Conservation (phyloP, 2,329 filamentous ascomycete species). For the Pestalotiopsis sp. region DNA sequence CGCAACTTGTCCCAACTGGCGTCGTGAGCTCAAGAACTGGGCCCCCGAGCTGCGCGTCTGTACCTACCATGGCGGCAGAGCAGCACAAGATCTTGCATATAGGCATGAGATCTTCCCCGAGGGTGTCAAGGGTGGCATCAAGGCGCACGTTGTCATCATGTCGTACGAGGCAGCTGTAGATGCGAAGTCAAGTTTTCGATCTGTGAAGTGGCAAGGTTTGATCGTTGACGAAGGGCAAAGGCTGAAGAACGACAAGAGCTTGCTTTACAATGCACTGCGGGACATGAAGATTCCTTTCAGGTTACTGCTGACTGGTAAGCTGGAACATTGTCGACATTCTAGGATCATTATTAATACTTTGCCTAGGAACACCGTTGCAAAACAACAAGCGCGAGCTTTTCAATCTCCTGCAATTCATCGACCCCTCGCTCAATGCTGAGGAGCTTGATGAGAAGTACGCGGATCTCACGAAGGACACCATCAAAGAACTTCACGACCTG, state of each 20-base stretch:
- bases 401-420: conserved; percentile 94
- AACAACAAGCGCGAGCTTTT: conserved; percentile 96
- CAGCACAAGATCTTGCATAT: conserved; percentile 75
- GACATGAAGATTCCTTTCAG: conserved; percentile 80
- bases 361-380: conserved; percentile 75
- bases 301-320: conserved; percentile 70
- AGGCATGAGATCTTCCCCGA: conserved; percentile 84
- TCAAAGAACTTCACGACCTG: conserved; percentile 78
- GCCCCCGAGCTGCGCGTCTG: conserved; percentile 83
- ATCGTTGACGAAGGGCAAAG: conserved; percentile 95
- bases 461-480: conserved; percentile 80
- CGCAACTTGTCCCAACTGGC: conserved; percentile 96
- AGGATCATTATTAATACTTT: not conserved
- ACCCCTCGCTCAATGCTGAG: conserved; percentile 70
- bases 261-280: conserved; percentile 75
- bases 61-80: conserved; percentile 83
- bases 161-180: conserved; percentile 91
- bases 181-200: conserved; percentile 68
- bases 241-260: conserved; percentile 87
- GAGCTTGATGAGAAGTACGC: conserved; percentile 75
- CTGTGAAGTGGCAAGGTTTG: conserved; percentile 81
- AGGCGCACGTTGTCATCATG: conserved; percentile 90
- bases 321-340: not conserved
- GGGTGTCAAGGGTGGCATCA: conserved; percentile 67
- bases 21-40: conserved; percentile 94